These are phyloP conservation scores for Pseudogymnoascus sp. DNA, from an alignment of 2,329 filamentous ascomycete genomes.

Conservation along the genomic window DNA sequence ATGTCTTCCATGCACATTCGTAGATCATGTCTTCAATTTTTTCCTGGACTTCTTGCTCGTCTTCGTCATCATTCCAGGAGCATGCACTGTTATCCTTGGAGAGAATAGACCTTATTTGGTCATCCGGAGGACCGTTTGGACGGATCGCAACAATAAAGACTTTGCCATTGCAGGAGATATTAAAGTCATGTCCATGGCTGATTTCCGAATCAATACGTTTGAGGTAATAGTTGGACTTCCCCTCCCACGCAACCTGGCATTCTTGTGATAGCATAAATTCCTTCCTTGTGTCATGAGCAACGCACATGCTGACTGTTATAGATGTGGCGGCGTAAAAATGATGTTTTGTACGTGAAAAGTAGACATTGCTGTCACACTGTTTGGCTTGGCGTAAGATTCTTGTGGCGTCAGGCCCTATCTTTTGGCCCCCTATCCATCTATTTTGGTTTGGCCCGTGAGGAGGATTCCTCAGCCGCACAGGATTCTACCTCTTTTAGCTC, in stretches of 20 bases:
- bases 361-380: background rate
- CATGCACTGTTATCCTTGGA: background rate
- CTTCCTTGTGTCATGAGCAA: background rate
- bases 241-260: background rate
- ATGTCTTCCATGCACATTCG: slow-evolving; percentile 1
- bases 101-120: background rate
- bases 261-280: background rate
- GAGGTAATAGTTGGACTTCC: background rate
- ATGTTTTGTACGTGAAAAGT: background rate
- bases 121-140: background rate
- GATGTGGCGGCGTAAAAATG: background rate
- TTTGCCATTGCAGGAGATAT: background rate
- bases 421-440: background rate
- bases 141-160: background rate
- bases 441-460: background rate
- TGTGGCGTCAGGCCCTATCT: background rate
- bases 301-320: background rate
- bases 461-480: background rate
- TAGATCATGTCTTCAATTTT: slow-evolving; percentile 12
- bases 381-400: background rate
- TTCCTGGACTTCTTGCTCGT: background rate
- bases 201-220: background rate
- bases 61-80: slow-evolving; percentile 4
- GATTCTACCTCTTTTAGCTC: background rate
- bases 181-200: background rate